Base-by-base conservation (phyloP, 2,329 filamentous ascomycete species). In the Piedraia hortae region DNA sequence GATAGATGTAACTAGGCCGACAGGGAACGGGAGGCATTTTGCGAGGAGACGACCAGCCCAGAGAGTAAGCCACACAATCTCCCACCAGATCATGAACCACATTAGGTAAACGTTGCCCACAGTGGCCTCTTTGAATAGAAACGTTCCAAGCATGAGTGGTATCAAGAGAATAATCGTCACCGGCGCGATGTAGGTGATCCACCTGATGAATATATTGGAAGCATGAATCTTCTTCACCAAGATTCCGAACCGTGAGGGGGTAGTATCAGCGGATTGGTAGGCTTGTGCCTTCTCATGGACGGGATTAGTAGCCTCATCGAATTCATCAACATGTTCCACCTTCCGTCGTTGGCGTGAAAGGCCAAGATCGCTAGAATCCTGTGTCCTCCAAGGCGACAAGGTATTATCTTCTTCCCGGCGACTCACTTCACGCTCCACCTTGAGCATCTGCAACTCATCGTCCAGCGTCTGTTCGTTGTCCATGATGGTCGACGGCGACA, bases 61-160 rank as follows among this genome's bases (percentile, higher is more conserved):
- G 0, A 91, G 54, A 0, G 77, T 77, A 30, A 82, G 55, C 82
- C 82, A 93, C 12, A 91, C 58, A 18, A 90, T 75, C 44, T 90
- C 74, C 10, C 91, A 56, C 82, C 82, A 93, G 29, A 91, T 77
- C 14, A 73, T 73, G 39, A 93, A 91, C 82, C 82, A 93, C 27
- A 77, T 51, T 19, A 91, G 50, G 29, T 63, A 39, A 0, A 90
- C 77, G 10, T 70, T 75, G 1, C 77, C 77, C 3, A 70, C 59
- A 7, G 59, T 62, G 2, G 34, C 34, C 4, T 27, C 18, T n/a
- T 51, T 48, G 29, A 57, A 70, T 1, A 58, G 30, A 10, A 72
- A 44, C 2, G 54, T 56, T 4, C 68, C 70, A 11, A 77, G 43
- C 4, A 77, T 47, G 18, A 74, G 43, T 0, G 71, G 71, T 20